These are phyloP conservation scores for Kodamaea nitidulidarum DNA, from an alignment of 805 yeast species.

Conservation along the genomic window DNA sequence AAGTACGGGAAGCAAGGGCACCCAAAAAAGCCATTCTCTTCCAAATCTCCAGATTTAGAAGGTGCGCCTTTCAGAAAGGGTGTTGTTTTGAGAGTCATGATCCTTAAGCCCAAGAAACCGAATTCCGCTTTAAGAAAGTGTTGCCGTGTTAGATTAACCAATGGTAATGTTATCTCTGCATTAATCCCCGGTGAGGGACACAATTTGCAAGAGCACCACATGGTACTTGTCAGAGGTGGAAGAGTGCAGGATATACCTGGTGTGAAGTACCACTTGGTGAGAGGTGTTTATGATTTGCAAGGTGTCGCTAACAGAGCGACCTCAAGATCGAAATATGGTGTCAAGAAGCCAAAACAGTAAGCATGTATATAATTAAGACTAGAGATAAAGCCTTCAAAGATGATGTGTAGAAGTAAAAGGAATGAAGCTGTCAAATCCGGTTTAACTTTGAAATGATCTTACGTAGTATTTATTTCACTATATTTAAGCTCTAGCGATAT, in stretches of 20 bases:
- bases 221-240: conserved; percentile 96
- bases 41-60: conserved; percentile 77
- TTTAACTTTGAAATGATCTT: not conserved
- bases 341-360: conserved; percentile 61
- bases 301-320: conserved; percentile 93
- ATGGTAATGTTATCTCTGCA: conserved; percentile 85
- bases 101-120: conserved; percentile 95
- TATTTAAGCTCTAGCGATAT: conserved; percentile 13
- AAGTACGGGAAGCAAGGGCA: conserved; percentile 56
- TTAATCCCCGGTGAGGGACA: conserved; percentile 99
- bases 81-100: conserved; percentile 90
- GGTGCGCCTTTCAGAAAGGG: conserved; percentile 87
- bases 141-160: conserved; percentile 87
- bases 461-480: too few species aligned
- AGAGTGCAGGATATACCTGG: conserved; percentile 98
- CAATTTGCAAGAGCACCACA: conserved; percentile 96
- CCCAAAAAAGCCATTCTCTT: conserved; percentile 47
- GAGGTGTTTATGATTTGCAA: conserved; percentile 90
- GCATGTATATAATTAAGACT: conserved; percentile 5
- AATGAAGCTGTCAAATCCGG: too few species aligned
- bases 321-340: conserved; percentile 91
- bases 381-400: not conserved
- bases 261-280: conserved; percentile 87
- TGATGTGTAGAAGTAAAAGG: too few species aligned
- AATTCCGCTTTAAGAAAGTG: conserved; percentile 98